Base-by-base conservation (phyloP, 495 filamentous ascomycete species). In the Xylaria sp. region DNA sequence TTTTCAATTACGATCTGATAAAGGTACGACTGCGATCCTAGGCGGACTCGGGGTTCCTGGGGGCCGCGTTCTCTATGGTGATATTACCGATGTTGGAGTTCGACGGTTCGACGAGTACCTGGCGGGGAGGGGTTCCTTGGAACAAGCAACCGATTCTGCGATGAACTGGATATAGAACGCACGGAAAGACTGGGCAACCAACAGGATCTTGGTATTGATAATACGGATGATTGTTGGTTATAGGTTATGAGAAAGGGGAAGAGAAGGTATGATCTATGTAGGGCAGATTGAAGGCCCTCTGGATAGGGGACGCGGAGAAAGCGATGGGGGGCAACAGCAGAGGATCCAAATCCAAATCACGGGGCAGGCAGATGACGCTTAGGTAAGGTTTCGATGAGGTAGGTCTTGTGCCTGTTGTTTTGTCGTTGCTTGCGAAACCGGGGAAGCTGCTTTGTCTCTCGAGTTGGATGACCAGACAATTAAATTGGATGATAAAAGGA, bases 361-460 rank as follows among this genome's bases (percentile, higher is more conserved):
- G 52, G 37, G 57, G 67, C 55, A 58, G 50, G 65, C 46, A 43
- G 61, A 78, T 73, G 74, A 75, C 71, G 71, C 70, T 76, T 75
- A 74, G 73, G 72, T 74, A 74, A 77, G 71, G 73, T 59, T 59
- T 33, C 70, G 71, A 70, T 68, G 68, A 72, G 70, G 63, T 67
- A 58, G 61, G 67, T 66, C 69, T 70, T 78, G 73, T 78, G 76
- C 61, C 33, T 72, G 46, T 58, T 68, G 43, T 64, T 61, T 44
- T 26, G 66, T 43, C 29, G 63, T 43, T 71, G 48, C 57, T 52
- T 69, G 67, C 67, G 71, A 70, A 65, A 65, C 67, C 68, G 58
- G 44, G 29, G 26, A 53, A 40, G 15, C 68, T 26, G 58, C 68
- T 70, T 70, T 70, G 68, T 52, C 57, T 52, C 21, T 37, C 3